phyloP scores from a whole-genome alignment of 2,329 filamentous ascomycete genomes.

The Pseudogymnoascus sp. region DNA sequence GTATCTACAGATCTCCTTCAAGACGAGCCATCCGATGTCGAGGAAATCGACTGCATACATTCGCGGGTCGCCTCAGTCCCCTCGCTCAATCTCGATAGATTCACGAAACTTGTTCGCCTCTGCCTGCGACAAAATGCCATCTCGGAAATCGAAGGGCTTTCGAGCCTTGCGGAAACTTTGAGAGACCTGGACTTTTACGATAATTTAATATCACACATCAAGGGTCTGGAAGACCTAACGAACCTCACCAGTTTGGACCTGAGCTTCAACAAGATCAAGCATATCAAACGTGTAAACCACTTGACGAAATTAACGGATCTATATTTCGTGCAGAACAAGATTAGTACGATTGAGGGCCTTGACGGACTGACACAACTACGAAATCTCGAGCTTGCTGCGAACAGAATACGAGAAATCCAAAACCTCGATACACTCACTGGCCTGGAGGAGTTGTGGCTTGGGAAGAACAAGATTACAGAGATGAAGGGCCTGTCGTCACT shows the following conservation, averaged over 20 bases:
- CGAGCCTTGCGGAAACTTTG: conserved; percentile 56
- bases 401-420: conserved; percentile 81
- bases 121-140: conserved; percentile 93
- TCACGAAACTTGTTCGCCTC: conserved; percentile 65
- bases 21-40: conserved; percentile 50
- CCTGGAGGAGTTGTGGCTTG: conserved; percentile 86
- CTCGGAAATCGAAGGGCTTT: conserved; percentile 68
- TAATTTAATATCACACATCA: conserved; percentile 83
- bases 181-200: conserved; percentile 92
- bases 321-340: conserved; percentile 93
- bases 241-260: conserved; percentile 76
- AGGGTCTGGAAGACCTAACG: conserved; percentile 69
- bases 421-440: conserved; percentile 71
- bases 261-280: conserved; percentile 98
- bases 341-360: conserved; percentile 77
- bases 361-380: conserved; percentile 66
- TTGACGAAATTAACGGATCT: conserved; percentile 72
- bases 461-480: conserved; percentile 91
- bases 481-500: conserved; percentile 70
- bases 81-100: conserved; percentile 74
- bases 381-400: conserved; percentile 86
- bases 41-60: conserved; percentile 88
- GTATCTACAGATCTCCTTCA: conserved; percentile 48
- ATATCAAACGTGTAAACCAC: conserved; percentile 82
- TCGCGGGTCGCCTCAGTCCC: conserved; percentile 72